phyloP scores from a whole-genome alignment of 257 asterid species.

The Asclepias syriaca region DNA sequence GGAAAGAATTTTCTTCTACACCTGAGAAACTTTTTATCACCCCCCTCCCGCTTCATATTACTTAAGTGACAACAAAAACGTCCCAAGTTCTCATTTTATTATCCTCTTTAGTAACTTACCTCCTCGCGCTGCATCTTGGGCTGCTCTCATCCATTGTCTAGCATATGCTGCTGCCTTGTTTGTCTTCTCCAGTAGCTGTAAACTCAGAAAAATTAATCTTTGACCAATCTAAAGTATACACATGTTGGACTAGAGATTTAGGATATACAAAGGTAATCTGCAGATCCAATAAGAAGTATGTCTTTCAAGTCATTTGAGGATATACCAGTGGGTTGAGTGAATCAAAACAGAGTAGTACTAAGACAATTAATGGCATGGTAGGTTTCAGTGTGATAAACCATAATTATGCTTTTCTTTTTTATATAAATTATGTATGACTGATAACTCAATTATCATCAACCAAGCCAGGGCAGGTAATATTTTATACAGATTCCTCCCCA shows the following conservation, averaged over 20 bases:
- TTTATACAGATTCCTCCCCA: neutral
- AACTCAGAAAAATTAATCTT: conserved; percentile 21
- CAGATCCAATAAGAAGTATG: neutral
- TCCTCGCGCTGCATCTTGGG: conserved; percentile 79
- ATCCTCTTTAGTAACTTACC: conserved; percentile 32
- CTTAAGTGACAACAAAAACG: neutral
- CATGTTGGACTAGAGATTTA: neutral
- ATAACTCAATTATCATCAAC: neutral
- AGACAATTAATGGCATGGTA: neutral
- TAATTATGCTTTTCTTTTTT: neutral
- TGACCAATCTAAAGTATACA: neutral
- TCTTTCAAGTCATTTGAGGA: neutral
- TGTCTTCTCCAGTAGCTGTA: conserved; percentile 71
- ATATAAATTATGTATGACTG: neutral
- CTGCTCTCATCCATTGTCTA: conserved; percentile 65
- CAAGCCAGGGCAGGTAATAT: neutral
- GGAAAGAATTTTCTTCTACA: neutral
- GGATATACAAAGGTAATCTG: neutral
- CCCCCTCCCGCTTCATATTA: no score
- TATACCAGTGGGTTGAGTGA: neutral
- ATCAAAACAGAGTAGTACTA: neutral
- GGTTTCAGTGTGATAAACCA: neutral
- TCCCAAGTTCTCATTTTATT: neutral
- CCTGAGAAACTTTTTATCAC: neutral
- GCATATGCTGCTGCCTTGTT: conserved; percentile 62